phyloP scores from a whole-genome alignment of 2,329 filamentous ascomycete species.

The Aspergillus ochraceoroseus region DNA sequence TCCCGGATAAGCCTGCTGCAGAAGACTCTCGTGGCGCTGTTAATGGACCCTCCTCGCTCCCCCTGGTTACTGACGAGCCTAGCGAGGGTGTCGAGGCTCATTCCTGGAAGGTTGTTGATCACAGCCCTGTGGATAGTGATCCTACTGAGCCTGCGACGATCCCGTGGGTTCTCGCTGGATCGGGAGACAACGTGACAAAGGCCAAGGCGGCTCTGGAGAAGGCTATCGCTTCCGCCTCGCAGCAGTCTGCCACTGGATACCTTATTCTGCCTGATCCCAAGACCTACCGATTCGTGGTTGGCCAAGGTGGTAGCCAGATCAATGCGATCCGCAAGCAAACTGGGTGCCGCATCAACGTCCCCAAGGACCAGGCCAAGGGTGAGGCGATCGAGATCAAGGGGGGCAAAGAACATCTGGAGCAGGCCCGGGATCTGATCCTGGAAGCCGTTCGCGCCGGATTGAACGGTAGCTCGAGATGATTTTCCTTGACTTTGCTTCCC shows the following conservation, averaged over 20 bases:
- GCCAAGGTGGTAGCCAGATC: slow-evolving; percentile 82
- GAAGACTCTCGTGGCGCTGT: slow-evolving; percentile 48
- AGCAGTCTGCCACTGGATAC: slow-evolving; percentile 66
- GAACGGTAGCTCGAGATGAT: slow-evolving; percentile 21
- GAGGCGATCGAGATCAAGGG: slow-evolving; percentile 92
- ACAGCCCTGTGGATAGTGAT: slow-evolving; percentile 24
- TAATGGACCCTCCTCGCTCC: slow-evolving; percentile 59
- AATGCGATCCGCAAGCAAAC: slow-evolving; percentile 90
- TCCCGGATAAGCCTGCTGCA: slow-evolving; percentile 63
- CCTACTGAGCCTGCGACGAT: slow-evolving; percentile 40
- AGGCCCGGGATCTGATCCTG: slow-evolving; percentile 83
- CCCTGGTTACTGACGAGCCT: slow-evolving; percentile 88
- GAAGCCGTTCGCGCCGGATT: slow-evolving; percentile 61
- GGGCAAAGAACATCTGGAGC: slow-evolving; percentile 70
- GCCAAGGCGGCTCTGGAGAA: slow-evolving; percentile 69
- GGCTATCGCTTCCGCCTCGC: slow-evolving; percentile 59
- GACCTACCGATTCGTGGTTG: slow-evolving; percentile 86
- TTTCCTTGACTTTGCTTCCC: slow-evolving; percentile 6
- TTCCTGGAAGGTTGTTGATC: slow-evolving; percentile 77
- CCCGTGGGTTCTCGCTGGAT: slow-evolving; percentile 83
- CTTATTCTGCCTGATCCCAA: slow-evolving; percentile 83
- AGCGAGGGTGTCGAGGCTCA: slow-evolving; percentile 61
- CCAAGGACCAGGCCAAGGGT: slow-evolving; percentile 65
- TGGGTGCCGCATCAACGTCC: slow-evolving; percentile 89
- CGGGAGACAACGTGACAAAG: slow-evolving; percentile 71